These are phyloP conservation scores for Ramaria sp. DNA, from an alignment of 768 basidiomycete species.

Conservation along the genomic window DNA sequence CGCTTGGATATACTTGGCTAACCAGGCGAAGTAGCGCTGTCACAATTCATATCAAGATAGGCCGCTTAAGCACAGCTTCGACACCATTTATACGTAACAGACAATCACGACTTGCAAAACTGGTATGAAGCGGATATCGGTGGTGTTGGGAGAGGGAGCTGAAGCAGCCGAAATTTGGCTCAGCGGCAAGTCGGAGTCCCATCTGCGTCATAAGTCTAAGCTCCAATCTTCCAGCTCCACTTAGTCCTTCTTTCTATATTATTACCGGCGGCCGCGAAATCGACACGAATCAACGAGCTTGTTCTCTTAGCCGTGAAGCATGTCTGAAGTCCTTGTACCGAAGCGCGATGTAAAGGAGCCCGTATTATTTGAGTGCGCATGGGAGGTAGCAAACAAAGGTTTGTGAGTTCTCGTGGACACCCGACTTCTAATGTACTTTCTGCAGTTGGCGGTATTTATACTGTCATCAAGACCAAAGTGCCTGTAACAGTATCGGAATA, in stretches of 20 bases:
- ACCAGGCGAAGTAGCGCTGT: neutral
- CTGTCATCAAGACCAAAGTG: constrained; percentile 98
- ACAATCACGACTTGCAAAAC: too few species aligned
- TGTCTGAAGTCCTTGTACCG: neutral
- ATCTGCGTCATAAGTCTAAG: neutral
- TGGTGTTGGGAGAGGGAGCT: neutral
- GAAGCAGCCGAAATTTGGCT: neutral
- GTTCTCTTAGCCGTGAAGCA: neutral
- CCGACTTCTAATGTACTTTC: neutral
- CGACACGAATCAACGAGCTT: too few species aligned
- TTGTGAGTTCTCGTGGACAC: neutral
- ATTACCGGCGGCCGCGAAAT: neutral
- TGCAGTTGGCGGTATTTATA: constrained; percentile 98
- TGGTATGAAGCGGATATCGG: too few species aligned
- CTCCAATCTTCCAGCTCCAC: neutral
- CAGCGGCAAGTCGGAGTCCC: neutral
- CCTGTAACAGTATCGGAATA: constrained; percentile 96
- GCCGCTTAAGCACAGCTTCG: neutral
- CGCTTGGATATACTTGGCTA: too few species aligned
- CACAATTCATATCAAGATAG: neutral
- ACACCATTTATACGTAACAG: neutral
- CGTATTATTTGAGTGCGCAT: constrained; percentile 88
- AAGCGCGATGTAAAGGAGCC: constrained; percentile 70
- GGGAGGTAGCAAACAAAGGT: constrained; percentile 95
- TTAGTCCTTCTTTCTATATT: neutral